Evolutionary conservation across 495 filamentous ascomycete species (phyloP), one percentile per base, ranked within the genome.

Genomic region (Penicillium bovifimosum): DNA sequence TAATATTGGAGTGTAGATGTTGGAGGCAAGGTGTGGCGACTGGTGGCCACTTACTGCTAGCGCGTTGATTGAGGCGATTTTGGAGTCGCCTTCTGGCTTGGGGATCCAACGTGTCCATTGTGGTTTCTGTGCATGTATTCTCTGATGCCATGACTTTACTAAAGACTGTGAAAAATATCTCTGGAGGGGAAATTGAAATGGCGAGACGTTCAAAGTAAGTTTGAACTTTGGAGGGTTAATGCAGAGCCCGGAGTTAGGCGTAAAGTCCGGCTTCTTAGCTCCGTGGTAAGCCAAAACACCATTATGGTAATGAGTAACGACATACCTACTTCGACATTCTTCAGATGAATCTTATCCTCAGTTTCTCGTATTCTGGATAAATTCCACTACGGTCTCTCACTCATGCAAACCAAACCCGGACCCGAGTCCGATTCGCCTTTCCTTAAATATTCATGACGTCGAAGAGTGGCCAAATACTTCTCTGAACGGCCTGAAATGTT

Each of bases 61-160:
- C 56, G 20, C 54, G 56, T 47, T 63, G 56, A 28, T 65, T 65
- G 41, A 65, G 47, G 31, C 62, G 60, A 52, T 65, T 65, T 26
- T 65, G 62, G 4, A 60, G 45, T 24, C 50, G 56, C 28, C 63
- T 44, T 13, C 54, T 52, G 6, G 55, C 34, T 9, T 35, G 50
- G 9, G 57, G n/a, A 31, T 64, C 63, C 24, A 49, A 46, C 8
- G 5, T 26, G 7, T 48, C 45, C 5, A 16, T 17, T 26, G 20
- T n/a, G 16, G 4, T 10, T 5, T 20, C 31, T 35, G 31, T 13
- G 14, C 1, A 2, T n/a, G 11, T 50, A 14, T 32, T 16, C 2
- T 28, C 32, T 5, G 11, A 6, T 6, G 44, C 3, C 1, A 13
- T 5, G 18, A n/a, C 2, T 26, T n/a, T 1, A 27, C 17, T 9